These are phyloP conservation scores for Puccinia triticina DNA, from an alignment of 1,284 basidiomycete genomes.

Conservation along the genomic window DNA sequence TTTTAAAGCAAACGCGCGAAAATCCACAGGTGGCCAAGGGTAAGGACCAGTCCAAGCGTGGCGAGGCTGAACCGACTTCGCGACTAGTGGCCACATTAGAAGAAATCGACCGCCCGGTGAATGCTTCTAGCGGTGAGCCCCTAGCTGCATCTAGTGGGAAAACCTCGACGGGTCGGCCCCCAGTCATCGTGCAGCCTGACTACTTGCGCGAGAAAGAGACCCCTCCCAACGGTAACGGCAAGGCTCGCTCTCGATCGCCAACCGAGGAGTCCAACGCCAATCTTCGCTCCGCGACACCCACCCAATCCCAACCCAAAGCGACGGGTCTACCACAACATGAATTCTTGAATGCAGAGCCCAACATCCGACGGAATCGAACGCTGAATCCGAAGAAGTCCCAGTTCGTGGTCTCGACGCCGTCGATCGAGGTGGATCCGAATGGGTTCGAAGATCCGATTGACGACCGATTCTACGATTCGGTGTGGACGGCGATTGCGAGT, in stretches of 20 bases:
- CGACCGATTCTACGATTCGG: constrained; percentile 81
- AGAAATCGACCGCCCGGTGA: constrained; percentile 3
- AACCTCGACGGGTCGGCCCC: constrained; percentile 13
- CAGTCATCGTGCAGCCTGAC: background rate
- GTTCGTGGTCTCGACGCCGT: constrained; percentile 65
- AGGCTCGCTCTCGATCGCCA: constrained; percentile 56
- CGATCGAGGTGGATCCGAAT: constrained; percentile 73
- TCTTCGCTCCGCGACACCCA: constrained; percentile 63
- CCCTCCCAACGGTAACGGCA: background rate
- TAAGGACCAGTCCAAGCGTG: constrained; percentile 20
- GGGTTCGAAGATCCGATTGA: constrained; percentile 83
- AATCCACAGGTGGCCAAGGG: constrained; percentile 29
- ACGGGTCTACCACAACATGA: constrained; percentile 16
- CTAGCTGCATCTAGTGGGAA: background rate
- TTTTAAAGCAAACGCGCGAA: constrained; percentile 24
- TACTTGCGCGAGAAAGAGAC: background rate
- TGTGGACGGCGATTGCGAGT: constrained; percentile 73
- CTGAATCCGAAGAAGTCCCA: constrained; percentile 63
- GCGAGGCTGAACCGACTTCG: constrained; percentile 22
- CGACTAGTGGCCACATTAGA: constrained; percentile 30
- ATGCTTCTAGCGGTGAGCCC: background rate
- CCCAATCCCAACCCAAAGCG: constrained; percentile 60
- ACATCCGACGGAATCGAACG: constrained; percentile 66
- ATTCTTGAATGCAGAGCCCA: constrained; percentile 53
- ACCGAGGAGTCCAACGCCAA: constrained; percentile 64